phyloP scores from a whole-genome alignment of 768 basidiomycete genomes.

The Rhodotorula toruloides region DNA sequence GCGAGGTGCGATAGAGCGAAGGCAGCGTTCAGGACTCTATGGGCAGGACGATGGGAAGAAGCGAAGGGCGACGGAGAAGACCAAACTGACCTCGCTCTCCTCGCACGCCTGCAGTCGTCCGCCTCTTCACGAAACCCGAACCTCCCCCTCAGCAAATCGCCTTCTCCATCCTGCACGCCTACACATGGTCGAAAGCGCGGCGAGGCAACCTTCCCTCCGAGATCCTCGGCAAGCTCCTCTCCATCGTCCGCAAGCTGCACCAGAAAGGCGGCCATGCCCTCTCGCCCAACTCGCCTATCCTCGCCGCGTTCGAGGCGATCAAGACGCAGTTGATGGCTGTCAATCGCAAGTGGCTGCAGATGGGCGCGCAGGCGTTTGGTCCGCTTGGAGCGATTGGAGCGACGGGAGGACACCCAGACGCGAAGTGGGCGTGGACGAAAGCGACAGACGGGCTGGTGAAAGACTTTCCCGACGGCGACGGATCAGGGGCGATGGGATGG shows the following conservation, averaged over 20 bases:
- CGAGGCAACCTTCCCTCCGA: conserved; percentile 35
- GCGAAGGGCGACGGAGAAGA: too few species aligned
- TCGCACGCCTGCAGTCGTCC: conserved; percentile 17
- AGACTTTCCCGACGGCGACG: conserved; percentile 8
- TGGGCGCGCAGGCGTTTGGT: conserved; percentile 28
- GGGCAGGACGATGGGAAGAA: too few species aligned
- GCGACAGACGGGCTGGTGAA: conserved; percentile 36
- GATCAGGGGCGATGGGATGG: not conserved
- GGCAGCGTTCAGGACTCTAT: too few species aligned
- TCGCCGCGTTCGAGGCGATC: conserved; percentile 21
- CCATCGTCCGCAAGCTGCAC: conserved; percentile 28
- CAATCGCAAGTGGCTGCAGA: conserved; percentile 23
- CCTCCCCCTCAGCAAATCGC: conserved; percentile 16
- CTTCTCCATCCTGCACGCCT: conserved; percentile 35
- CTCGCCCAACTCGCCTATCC: not conserved
- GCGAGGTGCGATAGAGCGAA: too few species aligned
- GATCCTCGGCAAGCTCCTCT: conserved; percentile 31
- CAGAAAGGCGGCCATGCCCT: not conserved
- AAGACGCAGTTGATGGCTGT: conserved; percentile 23
- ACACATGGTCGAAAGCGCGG: conserved; percentile 29
- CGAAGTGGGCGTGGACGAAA: conserved; percentile 25
- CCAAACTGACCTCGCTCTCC: not conserved
- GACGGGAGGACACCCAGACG: conserved; percentile 11
- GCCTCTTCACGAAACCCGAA: conserved; percentile 8
- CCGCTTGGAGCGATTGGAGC: conserved; percentile 30